A percentile compares a stretch with the other conserved stretches of the same genome.
phyloP scores from a whole-genome alignment of 2,329 filamentous ascomycete genomes.

The Phaeosphaeria sp. region DNA sequence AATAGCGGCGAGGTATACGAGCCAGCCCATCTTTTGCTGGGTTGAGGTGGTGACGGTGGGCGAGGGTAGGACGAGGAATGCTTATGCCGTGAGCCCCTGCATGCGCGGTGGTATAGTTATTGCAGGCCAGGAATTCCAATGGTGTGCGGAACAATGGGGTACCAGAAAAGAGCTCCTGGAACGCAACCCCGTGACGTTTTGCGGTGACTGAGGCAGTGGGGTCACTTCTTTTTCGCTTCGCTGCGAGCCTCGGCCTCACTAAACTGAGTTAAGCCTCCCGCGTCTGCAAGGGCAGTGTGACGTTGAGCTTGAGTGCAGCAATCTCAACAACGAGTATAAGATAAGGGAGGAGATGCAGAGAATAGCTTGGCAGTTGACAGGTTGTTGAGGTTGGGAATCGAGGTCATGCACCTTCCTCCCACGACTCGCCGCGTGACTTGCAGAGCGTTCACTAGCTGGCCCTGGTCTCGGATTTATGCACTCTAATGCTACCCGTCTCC shows the following conservation, averaged over 20 bases:
- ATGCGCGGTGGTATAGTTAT: background rate
- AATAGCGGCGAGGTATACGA: slow-evolving; percentile 37
- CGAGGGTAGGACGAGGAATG: background rate
- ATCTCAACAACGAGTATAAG: background rate
- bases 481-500: background rate
- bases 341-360: background rate
- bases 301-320: background rate
- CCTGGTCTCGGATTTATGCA: background rate
- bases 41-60: background rate
- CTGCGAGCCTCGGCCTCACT: background rate
- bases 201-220: background rate
- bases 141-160: background rate
- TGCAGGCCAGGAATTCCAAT: background rate
- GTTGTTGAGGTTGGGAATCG: background rate
- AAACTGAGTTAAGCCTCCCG: background rate
- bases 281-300: background rate
- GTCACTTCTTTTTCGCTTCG: background rate
- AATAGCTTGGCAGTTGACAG: background rate
- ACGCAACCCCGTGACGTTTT: background rate
- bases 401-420: background rate
- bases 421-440: background rate
- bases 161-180: background rate
- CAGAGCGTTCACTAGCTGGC: background rate
- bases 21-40: slow-evolving; percentile 36
- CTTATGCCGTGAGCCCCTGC: background rate